Evolutionary conservation across 805 yeast species (phyloP).

Genomic region (Starmerella apicola): DNA sequence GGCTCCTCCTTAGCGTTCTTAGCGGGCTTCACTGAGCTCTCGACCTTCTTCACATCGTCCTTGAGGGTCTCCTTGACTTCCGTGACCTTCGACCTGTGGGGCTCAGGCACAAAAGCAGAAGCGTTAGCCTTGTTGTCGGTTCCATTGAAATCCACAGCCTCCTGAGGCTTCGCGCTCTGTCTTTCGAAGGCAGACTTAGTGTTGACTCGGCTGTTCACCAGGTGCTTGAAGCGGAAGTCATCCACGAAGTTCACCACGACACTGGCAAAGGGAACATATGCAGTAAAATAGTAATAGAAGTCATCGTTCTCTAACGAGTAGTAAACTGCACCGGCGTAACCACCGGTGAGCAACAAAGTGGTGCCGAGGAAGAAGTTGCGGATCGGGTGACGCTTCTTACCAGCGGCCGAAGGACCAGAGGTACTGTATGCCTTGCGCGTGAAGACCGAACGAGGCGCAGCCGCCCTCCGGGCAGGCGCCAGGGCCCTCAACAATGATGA

Average conservation of each 20-base stretch:
- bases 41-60: neutral
- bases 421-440: too few relatives aligned
- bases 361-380: slow-evolving; percentile 25
- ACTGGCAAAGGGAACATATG: slow-evolving; percentile 55
- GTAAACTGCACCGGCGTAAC: slow-evolving; percentile 51
- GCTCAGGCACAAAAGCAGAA: neutral
- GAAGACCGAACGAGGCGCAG: too few relatives aligned
- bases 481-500: too few relatives aligned
- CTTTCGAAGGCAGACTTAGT: slow-evolving; percentile 6
- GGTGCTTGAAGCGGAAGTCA: slow-evolving; percentile 25
- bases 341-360: slow-evolving; percentile 23
- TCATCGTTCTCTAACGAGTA: slow-evolving; percentile 44
- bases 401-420: too few relatives aligned
- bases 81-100: neutral
- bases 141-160: slow-evolving; percentile 15
- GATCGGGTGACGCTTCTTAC: slow-evolving; percentile 17
- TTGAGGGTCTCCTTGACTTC: neutral
- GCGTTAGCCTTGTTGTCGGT: slow-evolving; percentile 11
- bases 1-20: neutral
- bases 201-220: slow-evolving; percentile 7
- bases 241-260: slow-evolving; percentile 40
- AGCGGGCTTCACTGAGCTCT: slow-evolving; percentile 9
- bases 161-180: slow-evolving; percentile 1
- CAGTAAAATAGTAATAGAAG: slow-evolving; percentile 49
- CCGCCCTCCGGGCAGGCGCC: too few relatives aligned